These are phyloP conservation scores for Chalaropsis ovoidea DNA, from an alignment of 2,329 filamentous ascomycete species.

Conservation along the genomic window DNA sequence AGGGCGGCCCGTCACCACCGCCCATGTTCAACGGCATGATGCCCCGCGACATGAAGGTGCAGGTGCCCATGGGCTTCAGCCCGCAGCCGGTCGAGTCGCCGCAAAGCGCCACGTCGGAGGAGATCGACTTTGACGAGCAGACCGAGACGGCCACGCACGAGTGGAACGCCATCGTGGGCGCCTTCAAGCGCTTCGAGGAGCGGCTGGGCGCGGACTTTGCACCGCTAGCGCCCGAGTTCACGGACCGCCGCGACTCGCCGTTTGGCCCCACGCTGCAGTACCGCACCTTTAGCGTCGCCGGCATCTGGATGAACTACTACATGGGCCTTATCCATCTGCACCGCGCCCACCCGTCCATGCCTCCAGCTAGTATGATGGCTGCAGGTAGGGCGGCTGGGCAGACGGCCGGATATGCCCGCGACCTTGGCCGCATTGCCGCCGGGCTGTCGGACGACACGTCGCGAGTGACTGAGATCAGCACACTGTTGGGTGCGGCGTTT, in stretches of 20 bases:
- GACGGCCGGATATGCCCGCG: slow-evolving; percentile 60
- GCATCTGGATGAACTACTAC: slow-evolving; percentile 79
- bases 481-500: slow-evolving; percentile 66
- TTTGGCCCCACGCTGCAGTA: slow-evolving; percentile 78
- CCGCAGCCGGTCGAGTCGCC: slow-evolving; percentile 40
- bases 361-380: slow-evolving; percentile 78
- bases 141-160: slow-evolving; percentile 63
- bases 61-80: slow-evolving; percentile 46
- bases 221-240: slow-evolving; percentile 59
- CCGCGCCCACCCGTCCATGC: slow-evolving; percentile 78
- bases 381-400: slow-evolving; percentile 65
- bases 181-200: slow-evolving; percentile 56
- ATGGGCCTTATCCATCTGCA: slow-evolving; percentile 76
- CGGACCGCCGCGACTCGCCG: slow-evolving; percentile 52
- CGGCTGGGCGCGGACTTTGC: slow-evolving; percentile 66
- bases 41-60: slow-evolving; percentile 42
- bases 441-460: slow-evolving; percentile 53
- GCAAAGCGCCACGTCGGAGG: slow-evolving; percentile 38
- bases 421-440: slow-evolving; percentile 70
- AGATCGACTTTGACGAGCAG: slow-evolving; percentile 51
- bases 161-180: slow-evolving; percentile 64
- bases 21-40: slow-evolving; percentile 48
- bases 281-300: slow-evolving; percentile 74
- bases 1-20: slow-evolving; percentile 33
- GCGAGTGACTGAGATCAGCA: slow-evolving; percentile 53